Evolutionary conservation across 2,329 filamentous ascomycete genomes (phyloP), one percentile per base, ranked within the genome.

Genomic region (Colletotrichum gigasporum): DNA sequence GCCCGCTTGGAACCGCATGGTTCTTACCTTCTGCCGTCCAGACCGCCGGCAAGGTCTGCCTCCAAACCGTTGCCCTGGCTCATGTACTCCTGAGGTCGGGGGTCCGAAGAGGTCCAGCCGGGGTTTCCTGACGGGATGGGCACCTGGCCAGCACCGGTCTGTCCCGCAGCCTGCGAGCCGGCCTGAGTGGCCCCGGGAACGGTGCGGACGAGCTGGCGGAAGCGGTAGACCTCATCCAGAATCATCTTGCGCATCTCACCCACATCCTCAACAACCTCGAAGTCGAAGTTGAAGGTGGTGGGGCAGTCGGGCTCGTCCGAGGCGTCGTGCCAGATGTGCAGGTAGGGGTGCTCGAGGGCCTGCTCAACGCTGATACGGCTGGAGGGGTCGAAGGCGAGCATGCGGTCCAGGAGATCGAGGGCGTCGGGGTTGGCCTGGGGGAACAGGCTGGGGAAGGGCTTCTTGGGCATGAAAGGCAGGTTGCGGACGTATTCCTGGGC

Each of bases 401-500:
- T 98, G 76, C 91, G 92, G 82, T 99, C 94, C 63, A 99, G 88
- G 11, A 99, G 89, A 75, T 98, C 94, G 65, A 99, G 89, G 2
- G 96, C 95, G 74, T 98, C 94, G 3, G 94, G 94, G 82, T 98
- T 99, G 73, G 96, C 96, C 75, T 93, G 91, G 67, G 93, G 92
- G 86, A 99, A 99, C 39, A 98, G 88, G 52, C 87, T 85, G 56
- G 90, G 87, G 87, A 98, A 99, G 12, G 91, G 86, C 74, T 96
- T 91, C 85, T 98, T 98, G 70, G 92, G 89, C 94, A 97, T 97
- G 79, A 86, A 95, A 1, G 94, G 94, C 59, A 97, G 85, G 83
- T 98, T 98, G 73, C 96, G 92, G 65, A 99, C 96, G 80, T 99
- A 99, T 80, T 99, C 96, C 80, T 98, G 96, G 14, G 96, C 96